Base-by-base conservation (phyloP, 2,329 filamentous ascomycete species). In the Nannizziopsis arthrosporioides region DNA sequence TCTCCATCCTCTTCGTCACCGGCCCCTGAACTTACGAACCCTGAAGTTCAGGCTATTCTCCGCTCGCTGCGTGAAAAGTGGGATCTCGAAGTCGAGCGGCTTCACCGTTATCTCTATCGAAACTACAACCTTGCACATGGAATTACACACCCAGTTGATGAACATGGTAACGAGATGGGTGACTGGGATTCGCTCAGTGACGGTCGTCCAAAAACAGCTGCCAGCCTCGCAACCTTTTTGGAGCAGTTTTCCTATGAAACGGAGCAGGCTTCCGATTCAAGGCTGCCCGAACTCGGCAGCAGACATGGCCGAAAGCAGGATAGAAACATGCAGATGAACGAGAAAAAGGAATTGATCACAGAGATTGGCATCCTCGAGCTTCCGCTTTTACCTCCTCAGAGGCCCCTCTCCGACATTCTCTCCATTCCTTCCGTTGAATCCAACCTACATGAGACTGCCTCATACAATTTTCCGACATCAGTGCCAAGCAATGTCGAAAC, bases 51-150 rank as follows among this genome's bases (percentile, higher is more conserved):
- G 22, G 55, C 64, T 19, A 65, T 69, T 9, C 53, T 73, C 34
- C 54, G 56, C 17, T 69, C 68, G 3, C 54, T 73, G 43, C 62
- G 64, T 30, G 60, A 62, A n/a, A 69, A 66, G 54, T 73, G 71
- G 71, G 65, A 73, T 45, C 50, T 53, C 2, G 69, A 73, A 55
- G 60, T 68, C 2, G 57, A 59, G 11, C 61, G 69, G 35, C 55
- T 73, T 41, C 63, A 66, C 39, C 61, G 65, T 19, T 73, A 72
- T 53, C 59, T 73, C 8, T 62, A 63, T 36, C 64, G 70, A 7
- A 73, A 73, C 53, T 71, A 70, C 54, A 67, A 67, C 37, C 41
- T 67, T 8, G 59, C 61, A 5, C 58, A 70, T 44, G 68, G 67
- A 11, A 38, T 35, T 34, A 40, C 15, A n/a, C 32, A 42, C 12